Evolutionary conservation across 1,284 basidiomycete genomes (phyloP).

Genomic region (Moesziomyces antarcticus): DNA sequence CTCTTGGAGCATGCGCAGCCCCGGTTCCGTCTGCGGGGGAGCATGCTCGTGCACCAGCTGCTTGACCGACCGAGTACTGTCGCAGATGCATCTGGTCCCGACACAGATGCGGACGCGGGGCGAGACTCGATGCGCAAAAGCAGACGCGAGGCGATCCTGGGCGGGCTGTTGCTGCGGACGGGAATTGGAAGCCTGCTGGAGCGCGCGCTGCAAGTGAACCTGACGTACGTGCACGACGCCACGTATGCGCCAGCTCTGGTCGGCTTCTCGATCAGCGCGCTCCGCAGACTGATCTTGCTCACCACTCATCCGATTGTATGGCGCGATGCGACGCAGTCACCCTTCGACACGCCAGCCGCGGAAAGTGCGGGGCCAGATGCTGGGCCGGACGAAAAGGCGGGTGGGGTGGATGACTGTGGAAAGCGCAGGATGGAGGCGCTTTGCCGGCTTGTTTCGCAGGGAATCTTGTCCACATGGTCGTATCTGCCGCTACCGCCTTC

Average conservation of each 20-base stretch:
- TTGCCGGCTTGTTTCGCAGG: constrained; percentile 17
- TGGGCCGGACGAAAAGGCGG: not conserved
- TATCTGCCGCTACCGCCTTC: constrained; percentile 34
- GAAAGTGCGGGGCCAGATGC: not conserved
- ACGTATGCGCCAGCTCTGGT: constrained; percentile 17
- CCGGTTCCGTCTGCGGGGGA: constrained; percentile 20
- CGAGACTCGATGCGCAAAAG: not conserved
- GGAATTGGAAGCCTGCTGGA: constrained; percentile 39
- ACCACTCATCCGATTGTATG: constrained; percentile 26
- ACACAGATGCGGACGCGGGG: no score
- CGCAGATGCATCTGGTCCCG: not conserved
- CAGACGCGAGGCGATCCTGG: constrained; percentile 3
- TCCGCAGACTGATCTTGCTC: constrained; percentile 26
- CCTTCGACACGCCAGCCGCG: not conserved
- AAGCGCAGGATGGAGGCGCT: constrained; percentile 24
- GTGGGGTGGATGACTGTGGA: constrained; percentile 16
- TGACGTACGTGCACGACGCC: constrained; percentile 39
- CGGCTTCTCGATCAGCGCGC: constrained; percentile 15
- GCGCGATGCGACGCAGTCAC: not conserved
- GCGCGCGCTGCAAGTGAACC: constrained; percentile 28
- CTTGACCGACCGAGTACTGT: constrained; percentile 5
- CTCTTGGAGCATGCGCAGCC: constrained; percentile 40
- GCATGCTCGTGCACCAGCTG: constrained; percentile 5
- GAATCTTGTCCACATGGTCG: constrained; percentile 37
- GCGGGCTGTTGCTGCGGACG: constrained; percentile 28